Evolutionary conservation across 2,329 filamentous ascomycete genomes (phyloP), one percentile per base, ranked within the genome.

Genomic region (Colletotrichum graminicola): DNA sequence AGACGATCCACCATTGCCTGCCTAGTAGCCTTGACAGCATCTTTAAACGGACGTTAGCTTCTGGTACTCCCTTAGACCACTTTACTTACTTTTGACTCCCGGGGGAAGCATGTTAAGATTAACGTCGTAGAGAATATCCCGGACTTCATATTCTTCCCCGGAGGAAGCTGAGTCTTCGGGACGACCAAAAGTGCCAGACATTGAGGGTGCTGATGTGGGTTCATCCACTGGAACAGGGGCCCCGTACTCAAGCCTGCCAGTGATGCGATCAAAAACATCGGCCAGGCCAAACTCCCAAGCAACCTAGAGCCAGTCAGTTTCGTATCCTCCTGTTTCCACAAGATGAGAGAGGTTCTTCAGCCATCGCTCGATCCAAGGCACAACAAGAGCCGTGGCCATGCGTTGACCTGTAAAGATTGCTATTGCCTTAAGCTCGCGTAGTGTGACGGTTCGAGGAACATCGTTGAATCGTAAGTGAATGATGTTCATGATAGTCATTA

Each of bases 401-500:
- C 23, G 29, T 21, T 54, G 23, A 26, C 32, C 51, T 32, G 51
- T 54, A 32, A 54, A 29, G 12, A 7, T 10, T 16, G 23, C 51
- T 14, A 54, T 43, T 21, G 41, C 41, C 16, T 43, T 43, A 7
- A 43, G 41, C 41, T 43, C 41, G 41, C 18, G 3, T 43, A 5
- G 14, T 21, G 41, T 21, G 41, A 21, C 41, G 14, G 3, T 43
- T 10, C 1, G 23, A 32, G 51, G 51, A 8, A 32, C 51, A 8
- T 32, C 12, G 26, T 14, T 32, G 51, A 32, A 54, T 5, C 23
- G 14, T 21, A 32, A 12, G 23, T 54, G 51, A 5, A 32, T 54
- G 51, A 54, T 54, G 51, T 54, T 32, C 51, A 54, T 54, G 51
- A 54, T 32, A 26, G 29, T 54, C 12, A 32, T 7, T 11, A 54